Base-by-base conservation (phyloP, 371 early-diverging fungal species). In the Apophysomyces elegans region DNA sequence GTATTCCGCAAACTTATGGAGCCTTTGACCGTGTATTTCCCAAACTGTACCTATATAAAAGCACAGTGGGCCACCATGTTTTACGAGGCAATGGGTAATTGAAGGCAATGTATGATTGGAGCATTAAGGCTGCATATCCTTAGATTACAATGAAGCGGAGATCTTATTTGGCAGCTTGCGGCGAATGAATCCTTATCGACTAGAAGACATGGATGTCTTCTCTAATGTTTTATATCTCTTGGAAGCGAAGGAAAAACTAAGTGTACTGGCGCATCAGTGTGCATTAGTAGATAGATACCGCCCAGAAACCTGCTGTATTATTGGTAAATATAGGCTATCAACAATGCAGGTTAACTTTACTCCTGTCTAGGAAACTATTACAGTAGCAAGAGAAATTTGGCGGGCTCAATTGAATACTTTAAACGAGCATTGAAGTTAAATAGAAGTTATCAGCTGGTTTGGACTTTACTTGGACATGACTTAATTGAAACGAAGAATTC, bases 401-500 rank as follows among this genome's bases (percentile, higher is more conserved):
- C 87, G 59, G 92, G 94, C 72, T 96, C 99, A 0, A 86, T 97
- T 7, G 84, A 89, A 21, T 93, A 93, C 67, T 97, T 97, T 69
- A 88, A 90, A 68, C 80, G 91, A 14, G 96, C 97, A 0, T 67
- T 96, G 6, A 84, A 91, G 71, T 84, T 98, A 58, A 86, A 95
- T 64, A 84, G 88, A 32, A 83, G 84, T 60, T 93, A 91, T 71
- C 75, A 90, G 39, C 82, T 91, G 5, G 95, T 94, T 1, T 97
- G 96, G 92, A 96, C 94, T 0, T 81, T 99, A 62, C 81, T 99
- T 68, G 99, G 99, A 1, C 98, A 99, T 72, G 97, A 97, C 72
- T 97, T 95, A 66, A 79, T 98, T 56, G 96, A 98, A 69, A 61
- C 94, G 74, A 95, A 94, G 62, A 93, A 96, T 62, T 86, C 91